These are phyloP conservation scores for Chenopodium formosanum DNA, from an alignment of 148 eudicot genomes.

Conservation along the genomic window DNA sequence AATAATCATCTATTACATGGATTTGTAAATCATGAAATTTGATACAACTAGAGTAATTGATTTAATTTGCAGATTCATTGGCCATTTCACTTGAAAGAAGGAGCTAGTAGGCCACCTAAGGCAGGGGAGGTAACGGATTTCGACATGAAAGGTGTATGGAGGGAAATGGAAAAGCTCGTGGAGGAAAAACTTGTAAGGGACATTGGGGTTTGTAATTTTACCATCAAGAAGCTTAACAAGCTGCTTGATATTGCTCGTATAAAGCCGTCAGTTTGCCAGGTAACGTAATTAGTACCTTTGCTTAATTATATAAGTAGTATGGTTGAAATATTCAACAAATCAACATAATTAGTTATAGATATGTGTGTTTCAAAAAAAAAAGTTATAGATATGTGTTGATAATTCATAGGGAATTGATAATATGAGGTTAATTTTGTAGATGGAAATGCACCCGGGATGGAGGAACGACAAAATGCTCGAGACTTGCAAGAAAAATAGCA, in stretches of 20 bases:
- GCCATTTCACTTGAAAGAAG: constrained; percentile 50
- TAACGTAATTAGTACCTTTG: constrained; percentile 4
- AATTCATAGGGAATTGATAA: too few species aligned
- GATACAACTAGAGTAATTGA: neutral
- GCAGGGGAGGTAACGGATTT: constrained; percentile 48
- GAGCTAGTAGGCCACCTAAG: constrained; percentile 52
- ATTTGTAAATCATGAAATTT: too few species aligned
- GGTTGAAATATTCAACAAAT: too few species aligned
- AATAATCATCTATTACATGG: too few species aligned
- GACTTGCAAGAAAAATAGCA: constrained; percentile 37
- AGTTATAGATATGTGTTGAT: too few species aligned
- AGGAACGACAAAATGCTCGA: constrained; percentile 63
- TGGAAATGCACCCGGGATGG: constrained; percentile 85
- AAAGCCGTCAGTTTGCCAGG: constrained; percentile 64
- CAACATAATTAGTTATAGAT: too few species aligned
- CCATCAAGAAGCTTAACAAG: constrained; percentile 47
- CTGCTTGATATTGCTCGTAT: constrained; percentile 42
- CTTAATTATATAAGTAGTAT: too few species aligned
- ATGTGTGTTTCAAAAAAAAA: too few species aligned
- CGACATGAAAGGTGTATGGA: constrained; percentile 73
- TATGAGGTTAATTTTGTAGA: constrained; percentile 21
- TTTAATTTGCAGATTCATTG: constrained; percentile 46
- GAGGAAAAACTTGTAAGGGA: constrained; percentile 44
- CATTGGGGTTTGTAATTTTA: constrained; percentile 54
- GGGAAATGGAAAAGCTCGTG: constrained; percentile 63